Evolutionary conservation across 2,329 filamentous ascomycete genomes (phyloP).

Genomic region (Paecilomyces sp.): DNA sequence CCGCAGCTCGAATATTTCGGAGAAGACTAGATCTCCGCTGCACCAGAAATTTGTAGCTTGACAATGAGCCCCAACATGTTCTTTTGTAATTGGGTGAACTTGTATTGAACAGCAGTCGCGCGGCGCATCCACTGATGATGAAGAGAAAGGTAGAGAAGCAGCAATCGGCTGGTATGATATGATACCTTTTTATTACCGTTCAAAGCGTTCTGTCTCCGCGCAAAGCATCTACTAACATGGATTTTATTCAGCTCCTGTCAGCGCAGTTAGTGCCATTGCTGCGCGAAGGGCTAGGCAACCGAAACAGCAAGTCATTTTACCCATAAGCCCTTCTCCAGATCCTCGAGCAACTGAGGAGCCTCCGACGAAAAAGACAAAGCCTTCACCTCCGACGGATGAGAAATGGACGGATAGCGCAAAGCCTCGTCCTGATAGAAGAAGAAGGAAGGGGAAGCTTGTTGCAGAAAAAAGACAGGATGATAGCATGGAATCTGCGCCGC

Average conservation of each 20-base stretch:
- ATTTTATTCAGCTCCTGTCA: constrained; percentile 16
- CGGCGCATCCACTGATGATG: constrained; percentile 12
- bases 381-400: constrained; percentile 16
- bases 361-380: constrained; percentile 26
- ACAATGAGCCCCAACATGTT: background rate
- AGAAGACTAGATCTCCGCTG: constrained; percentile 7
- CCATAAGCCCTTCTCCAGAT: constrained; percentile 12
- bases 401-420: constrained; percentile 4
- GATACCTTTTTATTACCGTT: background rate
- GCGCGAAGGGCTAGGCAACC: constrained; percentile 35
- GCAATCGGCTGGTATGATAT: constrained; percentile 22
- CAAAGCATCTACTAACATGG: constrained; percentile 4
- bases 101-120: background rate
- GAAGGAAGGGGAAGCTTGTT: constrained; percentile 10
- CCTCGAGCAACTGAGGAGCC: constrained; percentile 19
- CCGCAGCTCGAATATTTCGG: constrained; percentile 15
- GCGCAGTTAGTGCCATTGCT: constrained; percentile 32
- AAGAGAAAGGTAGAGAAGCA: constrained; percentile 34
- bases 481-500: constrained; percentile 7
- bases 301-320: constrained; percentile 16
- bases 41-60: constrained; percentile 4
- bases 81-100: background rate
- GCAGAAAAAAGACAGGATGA: constrained; percentile 12
- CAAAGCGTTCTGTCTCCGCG: background rate
- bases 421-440: background rate